phyloP scores from a whole-genome alignment of 83 land plant species.

The Thuja plicata region DNA sequence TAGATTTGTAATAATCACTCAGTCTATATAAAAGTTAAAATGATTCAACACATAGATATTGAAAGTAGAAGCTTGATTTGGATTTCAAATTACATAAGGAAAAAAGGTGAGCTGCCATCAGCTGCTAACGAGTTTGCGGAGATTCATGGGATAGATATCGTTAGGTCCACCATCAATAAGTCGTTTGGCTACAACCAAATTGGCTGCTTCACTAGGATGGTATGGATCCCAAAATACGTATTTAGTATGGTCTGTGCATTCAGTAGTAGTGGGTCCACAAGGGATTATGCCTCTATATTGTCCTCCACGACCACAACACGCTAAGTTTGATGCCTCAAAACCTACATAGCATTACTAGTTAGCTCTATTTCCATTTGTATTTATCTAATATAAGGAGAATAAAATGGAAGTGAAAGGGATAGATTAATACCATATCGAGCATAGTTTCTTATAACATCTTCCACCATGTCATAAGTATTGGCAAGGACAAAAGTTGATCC shows the following conservation, averaged over 20 bases:
- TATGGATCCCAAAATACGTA: slow-evolving; percentile 84
- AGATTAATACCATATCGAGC: slow-evolving; percentile 44
- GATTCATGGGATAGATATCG: slow-evolving; percentile 62
- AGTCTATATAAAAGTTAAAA: background rate
- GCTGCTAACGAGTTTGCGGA: slow-evolving; percentile 45
- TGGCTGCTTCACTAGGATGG: slow-evolving; percentile 80
- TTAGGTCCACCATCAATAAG: slow-evolving; percentile 52
- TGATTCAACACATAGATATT: background rate
- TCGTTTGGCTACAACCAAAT: slow-evolving; percentile 50
- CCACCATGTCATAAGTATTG: slow-evolving; percentile 65
- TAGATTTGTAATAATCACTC: too few relatives aligned
- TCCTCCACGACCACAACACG: slow-evolving; percentile 75
- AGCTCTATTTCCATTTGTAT: too few relatives aligned
- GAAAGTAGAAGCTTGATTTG: background rate
- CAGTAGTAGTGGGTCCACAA: slow-evolving; percentile 46
- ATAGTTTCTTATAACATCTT: slow-evolving; percentile 60
- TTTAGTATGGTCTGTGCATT: slow-evolving; percentile 48
- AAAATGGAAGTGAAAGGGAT: background rate
- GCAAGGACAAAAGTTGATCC: slow-evolving; percentile 55
- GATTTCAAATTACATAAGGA: too few relatives aligned
- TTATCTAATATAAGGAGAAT: background rate
- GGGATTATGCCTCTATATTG: slow-evolving; percentile 60
- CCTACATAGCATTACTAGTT: slow-evolving; percentile 30
- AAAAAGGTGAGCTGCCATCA: background rate
- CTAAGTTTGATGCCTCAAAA: slow-evolving; percentile 43